Percentiles rank a stretch among this genome's conserved stretches.
phyloP scores from a whole-genome alignment of 495 filamentous ascomycete genomes.

The Hypomontagnella submonticulosa region DNA sequence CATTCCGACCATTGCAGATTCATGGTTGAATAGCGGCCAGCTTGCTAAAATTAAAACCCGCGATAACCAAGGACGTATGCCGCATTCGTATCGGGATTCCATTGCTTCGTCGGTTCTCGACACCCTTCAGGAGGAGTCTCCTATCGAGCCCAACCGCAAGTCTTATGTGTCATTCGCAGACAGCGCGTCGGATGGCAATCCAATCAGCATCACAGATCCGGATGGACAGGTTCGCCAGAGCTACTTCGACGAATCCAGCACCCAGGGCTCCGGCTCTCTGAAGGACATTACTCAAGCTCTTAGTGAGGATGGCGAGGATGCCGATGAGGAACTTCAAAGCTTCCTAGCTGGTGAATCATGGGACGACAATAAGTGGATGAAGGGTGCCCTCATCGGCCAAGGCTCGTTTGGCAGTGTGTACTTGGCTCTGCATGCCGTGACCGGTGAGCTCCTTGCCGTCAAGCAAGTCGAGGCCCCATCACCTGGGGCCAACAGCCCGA shows the following conservation, averaged over 20 bases:
- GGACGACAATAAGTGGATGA: conserved; percentile 98
- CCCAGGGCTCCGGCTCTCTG: conserved; percentile 67
- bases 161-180: conserved; percentile 94
- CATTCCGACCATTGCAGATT: conserved; percentile 95
- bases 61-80: conserved; percentile 53
- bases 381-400: conserved; percentile 94
- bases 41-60: conserved; percentile 60
- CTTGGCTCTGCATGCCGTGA: conserved; percentile 95
- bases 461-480: conserved; percentile 97
- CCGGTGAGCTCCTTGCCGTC: conserved; percentile 96
- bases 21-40: conserved; percentile 77
- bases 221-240: conserved; percentile 77
- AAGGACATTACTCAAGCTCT: conserved; percentile 70
- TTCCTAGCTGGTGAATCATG: conserved; percentile 93
- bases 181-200: conserved; percentile 74
- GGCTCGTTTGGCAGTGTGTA: conserved; percentile 98
- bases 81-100: conserved; percentile 78
- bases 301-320: conserved; percentile 89
- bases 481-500: conserved; percentile 77
- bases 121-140: conserved; percentile 87
- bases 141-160: conserved; percentile 88
- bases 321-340: conserved; percentile 77
- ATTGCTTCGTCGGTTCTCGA: conserved; percentile 89
- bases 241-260: conserved; percentile 86
- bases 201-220: conserved; percentile 76